A percentile compares a stretch with the other conserved stretches of the same genome.
phyloP scores from a whole-genome alignment of 2,329 filamentous ascomycete species.

The Emmonsia crescens region DNA sequence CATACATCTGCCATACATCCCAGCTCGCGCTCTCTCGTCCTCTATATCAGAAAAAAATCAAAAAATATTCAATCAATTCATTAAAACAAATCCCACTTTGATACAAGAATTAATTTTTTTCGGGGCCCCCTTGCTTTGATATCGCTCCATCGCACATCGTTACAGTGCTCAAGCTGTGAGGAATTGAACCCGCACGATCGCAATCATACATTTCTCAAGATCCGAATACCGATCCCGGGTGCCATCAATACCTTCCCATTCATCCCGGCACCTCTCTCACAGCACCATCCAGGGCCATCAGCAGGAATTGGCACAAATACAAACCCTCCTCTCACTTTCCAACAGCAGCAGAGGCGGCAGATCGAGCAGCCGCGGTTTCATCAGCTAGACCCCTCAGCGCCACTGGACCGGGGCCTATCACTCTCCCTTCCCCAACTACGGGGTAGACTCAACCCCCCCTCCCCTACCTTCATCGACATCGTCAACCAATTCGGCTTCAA shows the following conservation, averaged over 20 bases:
- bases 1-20: too few relatives aligned
- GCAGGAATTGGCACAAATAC: neutral
- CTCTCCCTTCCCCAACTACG: neutral
- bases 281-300: neutral
- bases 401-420: neutral
- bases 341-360: neutral
- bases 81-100: neutral
- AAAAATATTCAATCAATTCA: too few relatives aligned
- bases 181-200: conserved; percentile 1
- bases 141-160: neutral
- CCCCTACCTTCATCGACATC: conserved; percentile 1
- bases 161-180: conserved; percentile 4
- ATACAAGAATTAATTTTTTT: neutral
- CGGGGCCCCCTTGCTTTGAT: neutral
- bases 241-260: neutral
- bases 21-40: too few relatives aligned
- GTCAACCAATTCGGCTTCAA: conserved; percentile 7
- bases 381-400: neutral
- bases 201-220: conserved; percentile 7
- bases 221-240: neutral
- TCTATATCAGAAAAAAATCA: neutral
- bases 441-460: neutral
- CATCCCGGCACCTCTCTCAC: neutral
- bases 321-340: neutral
- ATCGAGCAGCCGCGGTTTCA: neutral